Evolutionary conservation across 2,329 filamentous ascomycete genomes (phyloP).

Genomic region (Teratosphaeria pseudoeucalypti): DNA sequence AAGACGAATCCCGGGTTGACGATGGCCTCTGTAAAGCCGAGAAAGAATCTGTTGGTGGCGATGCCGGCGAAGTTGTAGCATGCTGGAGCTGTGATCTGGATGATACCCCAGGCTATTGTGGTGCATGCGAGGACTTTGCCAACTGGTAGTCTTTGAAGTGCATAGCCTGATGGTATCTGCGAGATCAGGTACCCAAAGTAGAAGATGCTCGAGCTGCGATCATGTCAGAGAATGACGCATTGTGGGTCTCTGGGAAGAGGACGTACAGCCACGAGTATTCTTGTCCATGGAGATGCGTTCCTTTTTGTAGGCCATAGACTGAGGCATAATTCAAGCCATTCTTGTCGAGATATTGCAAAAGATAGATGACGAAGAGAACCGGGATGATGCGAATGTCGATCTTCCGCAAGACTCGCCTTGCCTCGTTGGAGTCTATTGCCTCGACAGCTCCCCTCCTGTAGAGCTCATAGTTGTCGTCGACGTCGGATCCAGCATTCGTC

Average conservation of each 20-base stretch:
- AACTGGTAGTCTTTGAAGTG: constrained; percentile 37
- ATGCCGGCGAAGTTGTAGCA: constrained; percentile 31
- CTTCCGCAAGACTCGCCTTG: constrained; percentile 25
- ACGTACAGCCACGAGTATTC: constrained; percentile 43
- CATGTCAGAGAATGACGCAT: constrained; percentile 4
- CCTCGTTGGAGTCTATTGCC: constrained; percentile 14
- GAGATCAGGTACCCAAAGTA: constrained; percentile 41
- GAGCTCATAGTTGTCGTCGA: constrained; percentile 20
- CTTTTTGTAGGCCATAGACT: constrained; percentile 39
- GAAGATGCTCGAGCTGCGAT: constrained; percentile 30
- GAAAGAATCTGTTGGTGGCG: constrained; percentile 27
- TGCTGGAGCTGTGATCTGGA: constrained; percentile 32
- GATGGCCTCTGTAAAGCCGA: constrained; percentile 27
- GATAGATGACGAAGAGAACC: constrained; percentile 25
- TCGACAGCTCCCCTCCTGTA: constrained; percentile 18
- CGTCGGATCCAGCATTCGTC: constrained; percentile 10
- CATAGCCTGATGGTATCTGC: constrained; percentile 35
- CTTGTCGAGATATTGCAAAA: constrained; percentile 34
- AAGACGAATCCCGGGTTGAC: constrained; percentile 29
- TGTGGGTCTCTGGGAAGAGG: neutral
- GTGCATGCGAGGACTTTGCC: constrained; percentile 35
- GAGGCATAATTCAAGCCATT: constrained; percentile 34
- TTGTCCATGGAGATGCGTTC: constrained; percentile 38
- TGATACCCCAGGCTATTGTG: constrained; percentile 32
- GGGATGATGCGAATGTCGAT: constrained; percentile 27